Evolutionary conservation across 2,329 filamentous ascomycete genomes (phyloP).

Genomic region (Clarireedia monteithiana): DNA sequence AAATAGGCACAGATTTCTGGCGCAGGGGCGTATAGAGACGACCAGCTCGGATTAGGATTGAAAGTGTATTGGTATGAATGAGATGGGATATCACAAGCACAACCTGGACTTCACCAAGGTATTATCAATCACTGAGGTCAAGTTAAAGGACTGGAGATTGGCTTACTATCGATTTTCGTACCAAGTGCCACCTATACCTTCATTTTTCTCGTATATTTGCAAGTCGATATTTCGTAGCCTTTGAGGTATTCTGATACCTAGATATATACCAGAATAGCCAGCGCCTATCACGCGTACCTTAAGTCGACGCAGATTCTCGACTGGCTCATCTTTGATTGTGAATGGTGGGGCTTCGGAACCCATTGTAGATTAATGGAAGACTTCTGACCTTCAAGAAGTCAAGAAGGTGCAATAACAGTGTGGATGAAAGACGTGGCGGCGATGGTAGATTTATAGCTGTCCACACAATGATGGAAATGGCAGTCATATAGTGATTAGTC

Average conservation of each 20-base stretch:
- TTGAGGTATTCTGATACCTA: conserved; percentile 27
- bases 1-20: conserved; percentile 63
- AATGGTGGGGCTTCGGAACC: conserved; percentile 6
- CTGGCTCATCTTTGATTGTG: conserved; percentile 21
- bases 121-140: conserved; percentile 18
- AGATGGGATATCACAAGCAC: neutral
- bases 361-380: neutral
- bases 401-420: neutral
- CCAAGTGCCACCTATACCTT: conserved; percentile 45
- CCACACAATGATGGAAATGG: no score
- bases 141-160: conserved; percentile 32
- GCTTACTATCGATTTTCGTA: conserved; percentile 38
- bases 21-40: conserved; percentile 59
- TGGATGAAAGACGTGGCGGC: neutral
- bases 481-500: no score
- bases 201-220: conserved; percentile 47
- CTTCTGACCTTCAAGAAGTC: neutral
- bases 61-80: conserved; percentile 36
- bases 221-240: conserved; percentile 24
- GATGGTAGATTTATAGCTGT: no score
- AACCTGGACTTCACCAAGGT: conserved; percentile 27
- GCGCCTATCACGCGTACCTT: conserved; percentile 28
- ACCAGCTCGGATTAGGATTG: conserved; percentile 60
- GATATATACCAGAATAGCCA: conserved; percentile 28
- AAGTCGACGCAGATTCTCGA: conserved; percentile 23